A percentile compares a stretch with the other conserved stretches of the same genome.
Conservation (phyloP, 108 stramenopile species). For the Stephanodiscus minutulus region DNA sequence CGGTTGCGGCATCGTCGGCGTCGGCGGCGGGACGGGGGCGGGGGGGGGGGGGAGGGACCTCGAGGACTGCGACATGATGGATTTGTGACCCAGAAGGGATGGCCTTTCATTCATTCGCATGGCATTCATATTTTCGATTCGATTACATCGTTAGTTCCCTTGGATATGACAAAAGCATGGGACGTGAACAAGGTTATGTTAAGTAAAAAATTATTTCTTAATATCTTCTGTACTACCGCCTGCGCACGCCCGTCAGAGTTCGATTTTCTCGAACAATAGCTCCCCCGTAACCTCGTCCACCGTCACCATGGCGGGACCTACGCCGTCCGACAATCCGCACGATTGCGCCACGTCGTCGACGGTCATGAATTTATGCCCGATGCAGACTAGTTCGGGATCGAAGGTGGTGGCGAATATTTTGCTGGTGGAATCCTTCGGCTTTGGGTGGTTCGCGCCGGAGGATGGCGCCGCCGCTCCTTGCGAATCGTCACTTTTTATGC, state of each 20-base stretch:
- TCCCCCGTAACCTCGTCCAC: slow-evolving; percentile 33
- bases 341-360: slow-evolving; percentile 27
- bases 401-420: slow-evolving; percentile 39
- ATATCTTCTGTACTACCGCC: not conserved
- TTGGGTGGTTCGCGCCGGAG: slow-evolving; percentile 4
- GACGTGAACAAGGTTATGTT: no score
- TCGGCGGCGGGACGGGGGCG: no score
- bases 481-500: not conserved
- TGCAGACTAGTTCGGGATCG: slow-evolving; percentile 52
- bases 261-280: slow-evolving; percentile 29
- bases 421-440: not conserved
- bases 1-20: not conserved
- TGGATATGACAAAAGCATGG: not conserved
- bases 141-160: not conserved
- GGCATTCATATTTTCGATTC: no score
- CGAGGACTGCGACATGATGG: slow-evolving; percentile 1
- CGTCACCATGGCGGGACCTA: slow-evolving; percentile 36
- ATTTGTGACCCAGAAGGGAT: not conserved
- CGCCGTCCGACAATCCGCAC: slow-evolving; percentile 26
- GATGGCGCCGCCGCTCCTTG: no score
- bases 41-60: not conserved
- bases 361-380: slow-evolving; percentile 46
- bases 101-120: no score
- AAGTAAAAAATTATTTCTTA: not conserved
- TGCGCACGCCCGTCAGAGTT: not conserved